These are phyloP conservation scores for Salix viminalis DNA, from an alignment of 345 rosid species.

Conservation along the genomic window DNA sequence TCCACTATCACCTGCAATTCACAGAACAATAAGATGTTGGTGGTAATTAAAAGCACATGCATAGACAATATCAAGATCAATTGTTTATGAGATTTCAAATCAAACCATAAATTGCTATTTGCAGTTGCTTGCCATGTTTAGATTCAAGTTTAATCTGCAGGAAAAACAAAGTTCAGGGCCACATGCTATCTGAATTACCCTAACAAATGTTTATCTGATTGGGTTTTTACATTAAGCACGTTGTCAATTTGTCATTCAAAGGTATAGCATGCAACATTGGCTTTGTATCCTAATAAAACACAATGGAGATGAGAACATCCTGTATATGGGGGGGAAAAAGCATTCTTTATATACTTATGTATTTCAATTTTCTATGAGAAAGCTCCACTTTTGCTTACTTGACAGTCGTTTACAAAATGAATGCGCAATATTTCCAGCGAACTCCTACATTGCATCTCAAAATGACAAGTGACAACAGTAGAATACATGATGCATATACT, in stretches of 20 bases:
- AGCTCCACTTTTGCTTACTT: too few relatives aligned
- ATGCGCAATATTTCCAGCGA: too few relatives aligned
- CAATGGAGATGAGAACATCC: too few relatives aligned
- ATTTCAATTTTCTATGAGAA: too few relatives aligned
- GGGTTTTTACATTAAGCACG: neutral
- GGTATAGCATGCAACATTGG: too few relatives aligned
- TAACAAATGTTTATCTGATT: neutral
- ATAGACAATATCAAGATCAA: neutral
- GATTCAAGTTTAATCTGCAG: neutral
- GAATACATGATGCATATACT: neutral
- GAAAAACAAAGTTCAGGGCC: neutral
- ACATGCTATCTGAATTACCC: neutral
- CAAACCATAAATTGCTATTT: neutral
- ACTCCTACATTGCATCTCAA: too few relatives aligned
- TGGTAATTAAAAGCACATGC: neutral
- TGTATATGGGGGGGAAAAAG: too few relatives aligned
- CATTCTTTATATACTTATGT: too few relatives aligned
- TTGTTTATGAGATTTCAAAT: neutral
- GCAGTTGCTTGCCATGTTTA: neutral
- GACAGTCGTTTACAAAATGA: too few relatives aligned
- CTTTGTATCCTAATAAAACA: too few relatives aligned
- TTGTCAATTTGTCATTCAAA: too few relatives aligned
- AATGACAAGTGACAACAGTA: neutral
- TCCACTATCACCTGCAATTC: conserved; percentile 61
- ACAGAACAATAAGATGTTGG: neutral